Base-by-base conservation (phyloP, 306 rosid genomes). In the Prunus armeniaca region DNA sequence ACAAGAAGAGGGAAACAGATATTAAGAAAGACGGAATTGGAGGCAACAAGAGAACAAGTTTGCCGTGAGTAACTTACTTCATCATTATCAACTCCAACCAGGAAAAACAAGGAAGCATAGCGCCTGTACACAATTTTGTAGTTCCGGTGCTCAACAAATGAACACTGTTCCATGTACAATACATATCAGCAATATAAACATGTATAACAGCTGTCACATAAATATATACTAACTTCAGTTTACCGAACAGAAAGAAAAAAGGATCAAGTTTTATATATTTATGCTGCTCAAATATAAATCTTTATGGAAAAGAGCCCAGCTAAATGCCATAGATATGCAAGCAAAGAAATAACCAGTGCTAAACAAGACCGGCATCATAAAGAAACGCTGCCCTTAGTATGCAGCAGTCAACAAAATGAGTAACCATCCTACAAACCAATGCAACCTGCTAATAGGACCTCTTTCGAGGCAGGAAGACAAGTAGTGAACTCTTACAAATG, bases 111-210 rank as follows among this genome's bases (percentile, higher is more conserved):
- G 9, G 99, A 95, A 58, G 97, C 99, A 69, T 95, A 95, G 79
- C 97, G 97, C 69, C 99, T 86, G 84, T 92, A 95, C 3, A 95
- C 87, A 78, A 95, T 92, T 88, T 92, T 95, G 89, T 95, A 95
- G 84, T 92, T 95, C 77, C 99, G 90, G 82, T 95, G 97, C 93
- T 92, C 99, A 9, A 92, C 99, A 79, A 95, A 95, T 19, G 97
- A 95, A 87, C 99, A 95, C 97, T 92, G 92, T 76, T 56, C 67
- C 45, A 66, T 73, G 84, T n/a, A 57, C 78, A 77, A 72, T 69
- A 87, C 3, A 58, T 14, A 83, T 64, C 70, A 90, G 84, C 67
- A 50, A 69, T 28, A 76, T 38, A 67, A n/a, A 7, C 12, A 80
- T 14, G 22, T 67, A 67, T 30, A 71, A 58, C 6, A 2, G 22